Percentiles rank a stretch among this genome's conserved stretches.
These are phyloP conservation scores for Candida patagonica DNA, from an alignment of 805 yeast genomes.

Conservation along the genomic window DNA sequence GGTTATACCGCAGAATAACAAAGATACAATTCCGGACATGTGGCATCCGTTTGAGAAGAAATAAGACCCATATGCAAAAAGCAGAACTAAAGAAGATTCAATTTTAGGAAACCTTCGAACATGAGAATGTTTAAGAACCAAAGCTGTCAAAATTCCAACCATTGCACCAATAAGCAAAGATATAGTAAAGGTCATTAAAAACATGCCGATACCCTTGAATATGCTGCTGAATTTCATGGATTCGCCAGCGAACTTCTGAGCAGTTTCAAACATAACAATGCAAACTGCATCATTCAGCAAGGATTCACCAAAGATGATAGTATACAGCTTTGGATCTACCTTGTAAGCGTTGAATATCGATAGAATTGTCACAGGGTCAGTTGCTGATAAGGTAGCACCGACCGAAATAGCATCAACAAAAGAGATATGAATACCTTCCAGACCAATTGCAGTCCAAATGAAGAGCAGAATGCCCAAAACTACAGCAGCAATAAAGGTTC, in stretches of 20 bases:
- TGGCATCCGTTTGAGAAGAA: conserved; percentile 98
- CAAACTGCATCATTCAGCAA: conserved; percentile 94
- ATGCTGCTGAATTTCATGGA: conserved; percentile 46
- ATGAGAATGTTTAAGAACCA: conserved; percentile 84
- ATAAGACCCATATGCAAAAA: conserved; percentile 91
- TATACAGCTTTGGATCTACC: conserved; percentile 95
- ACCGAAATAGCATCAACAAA: conserved; percentile 96
- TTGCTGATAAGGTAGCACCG: conserved; percentile 96
- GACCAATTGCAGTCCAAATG: conserved; percentile 84
- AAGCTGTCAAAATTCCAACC: conserved; percentile 81
- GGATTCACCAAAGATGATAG: conserved; percentile 95
- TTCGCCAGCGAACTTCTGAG: conserved; percentile 90
- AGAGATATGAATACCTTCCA: conserved; percentile 80
- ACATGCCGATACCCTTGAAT: conserved; percentile 89
- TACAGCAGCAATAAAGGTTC: conserved; percentile 85
- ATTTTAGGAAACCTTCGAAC: conserved; percentile 93
- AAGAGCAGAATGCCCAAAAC: conserved; percentile 83
- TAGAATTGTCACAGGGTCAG: conserved; percentile 95
- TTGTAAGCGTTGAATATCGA: conserved; percentile 95
- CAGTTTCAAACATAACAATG: conserved; percentile 97
- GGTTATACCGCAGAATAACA: conserved; percentile 93
- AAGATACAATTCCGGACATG: conserved; percentile 96
- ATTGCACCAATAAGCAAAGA: conserved; percentile 83
- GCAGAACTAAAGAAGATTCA: conserved; percentile 83
- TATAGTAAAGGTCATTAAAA: conserved; percentile 86